Percentiles rank a stretch among this genome's conserved stretches.
Conservation (phyloP, 2,329 filamentous ascomycete species). For the Knoxdaviesia proteae region DNA sequence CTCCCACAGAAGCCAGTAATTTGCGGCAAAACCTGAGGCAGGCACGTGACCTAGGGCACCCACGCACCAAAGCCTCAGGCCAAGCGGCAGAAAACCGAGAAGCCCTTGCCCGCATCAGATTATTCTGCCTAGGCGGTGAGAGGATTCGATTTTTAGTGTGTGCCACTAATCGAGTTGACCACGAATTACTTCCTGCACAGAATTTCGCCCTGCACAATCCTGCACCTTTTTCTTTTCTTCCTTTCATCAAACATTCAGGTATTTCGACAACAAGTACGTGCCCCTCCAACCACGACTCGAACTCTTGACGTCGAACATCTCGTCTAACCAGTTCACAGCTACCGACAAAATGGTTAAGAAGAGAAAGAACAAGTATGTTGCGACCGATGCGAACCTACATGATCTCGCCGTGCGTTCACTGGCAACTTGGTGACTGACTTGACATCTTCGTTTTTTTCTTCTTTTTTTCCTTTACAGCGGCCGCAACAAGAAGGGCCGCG, state of each 20-base stretch:
- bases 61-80: too few relatives aligned
- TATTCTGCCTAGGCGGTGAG: too few relatives aligned
- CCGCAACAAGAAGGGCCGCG: constrained; percentile 99
- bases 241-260: too few relatives aligned
- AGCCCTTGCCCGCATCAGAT: too few relatives aligned
- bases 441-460: constrained; percentile 1
- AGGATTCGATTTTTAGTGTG: too few relatives aligned
- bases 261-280: constrained; percentile 1
- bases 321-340: constrained; percentile 19
- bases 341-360: constrained; percentile 52
- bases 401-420: neutral
- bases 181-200: too few relatives aligned
- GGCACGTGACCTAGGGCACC: constrained; percentile 6
- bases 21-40: constrained; percentile 9
- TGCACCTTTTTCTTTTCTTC: too few relatives aligned
- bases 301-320: too few relatives aligned
- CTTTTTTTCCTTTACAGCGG: constrained; percentile 34
- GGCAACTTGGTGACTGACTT: constrained; percentile 6
- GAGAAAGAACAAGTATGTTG: constrained; percentile 45
- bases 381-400: neutral
- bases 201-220: too few relatives aligned
- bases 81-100: too few relatives aligned
- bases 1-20: constrained; percentile 9
- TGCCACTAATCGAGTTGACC: too few relatives aligned
- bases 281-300: constrained; percentile 3